Evolutionary conservation across 371 early-diverging fungal species (phyloP).

Genomic region (Funneliformis caledonium): DNA sequence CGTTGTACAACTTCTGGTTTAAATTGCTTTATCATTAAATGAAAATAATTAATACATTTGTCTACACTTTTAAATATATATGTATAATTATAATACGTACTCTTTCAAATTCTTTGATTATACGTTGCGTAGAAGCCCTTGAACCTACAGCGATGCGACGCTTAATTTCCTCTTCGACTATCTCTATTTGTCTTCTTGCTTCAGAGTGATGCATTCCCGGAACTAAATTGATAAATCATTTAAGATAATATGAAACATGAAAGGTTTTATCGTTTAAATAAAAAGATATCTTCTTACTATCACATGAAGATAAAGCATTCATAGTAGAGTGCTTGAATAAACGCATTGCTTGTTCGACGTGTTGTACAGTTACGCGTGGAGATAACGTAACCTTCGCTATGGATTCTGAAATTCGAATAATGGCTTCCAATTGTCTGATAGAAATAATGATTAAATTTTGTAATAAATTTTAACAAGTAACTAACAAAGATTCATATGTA

Average conservation of each 20-base stretch:
- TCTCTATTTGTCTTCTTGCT: slow-evolving; percentile 59
- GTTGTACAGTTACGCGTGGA: slow-evolving; percentile 83
- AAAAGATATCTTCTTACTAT: slow-evolving; percentile 50
- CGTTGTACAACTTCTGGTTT: slow-evolving; percentile 61
- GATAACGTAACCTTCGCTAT: slow-evolving; percentile 98
- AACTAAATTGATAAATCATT: slow-evolving; percentile 19
- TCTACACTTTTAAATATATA: background rate
- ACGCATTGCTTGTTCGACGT: slow-evolving; percentile 99
- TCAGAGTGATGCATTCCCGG: slow-evolving; percentile 37
- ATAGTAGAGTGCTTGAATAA: slow-evolving; percentile 98
- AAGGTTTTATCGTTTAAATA: background rate
- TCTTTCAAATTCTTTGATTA: slow-evolving; percentile 36
- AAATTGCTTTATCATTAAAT: slow-evolving; percentile 6
- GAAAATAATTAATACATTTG: background rate
- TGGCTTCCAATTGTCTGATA: slow-evolving; percentile 96
- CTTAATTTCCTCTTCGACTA: slow-evolving; percentile 83
- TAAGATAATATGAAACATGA: slow-evolving; percentile 46
- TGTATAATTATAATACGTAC: slow-evolving; percentile 1
- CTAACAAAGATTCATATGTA: slow-evolving; percentile 25
- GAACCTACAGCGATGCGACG: slow-evolving; percentile 91
- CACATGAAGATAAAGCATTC: slow-evolving; percentile 92
- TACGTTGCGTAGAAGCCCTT: slow-evolving; percentile 52
- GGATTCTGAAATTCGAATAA: slow-evolving; percentile 98
- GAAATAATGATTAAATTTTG: slow-evolving; percentile 11
- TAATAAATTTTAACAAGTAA: background rate